A percentile compares a stretch with the other conserved stretches of the same genome.
Evolutionary conservation across 2,329 filamentous ascomycete species (phyloP).

Genomic region (Kalaharituber pfeilii): DNA sequence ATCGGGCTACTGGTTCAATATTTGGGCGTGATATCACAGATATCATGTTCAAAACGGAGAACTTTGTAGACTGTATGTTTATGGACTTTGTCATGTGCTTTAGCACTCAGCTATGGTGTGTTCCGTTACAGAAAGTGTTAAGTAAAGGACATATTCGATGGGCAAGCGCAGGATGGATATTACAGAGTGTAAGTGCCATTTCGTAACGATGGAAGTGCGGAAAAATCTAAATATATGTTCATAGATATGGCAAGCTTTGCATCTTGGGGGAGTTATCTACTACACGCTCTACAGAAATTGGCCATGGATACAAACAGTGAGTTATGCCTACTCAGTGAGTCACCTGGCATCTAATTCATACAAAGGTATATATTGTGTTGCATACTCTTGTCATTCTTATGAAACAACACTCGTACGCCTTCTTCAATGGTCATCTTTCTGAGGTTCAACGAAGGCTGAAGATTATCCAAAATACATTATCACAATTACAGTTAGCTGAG

Average conservation of each 20-base stretch:
- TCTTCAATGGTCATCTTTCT: constrained; percentile 60
- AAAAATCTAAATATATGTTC: background rate
- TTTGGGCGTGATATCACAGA: constrained; percentile 54
- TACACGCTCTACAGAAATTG: constrained; percentile 55
- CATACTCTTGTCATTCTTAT: constrained; percentile 61
- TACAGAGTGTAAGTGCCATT: constrained; percentile 42
- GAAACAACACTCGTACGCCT: constrained; percentile 68
- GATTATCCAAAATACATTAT: background rate
- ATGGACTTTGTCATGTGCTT: constrained; percentile 55
- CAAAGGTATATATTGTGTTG: constrained; percentile 45
- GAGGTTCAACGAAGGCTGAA: constrained; percentile 34
- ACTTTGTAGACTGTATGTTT: constrained; percentile 36
- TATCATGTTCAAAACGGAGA: constrained; percentile 39
- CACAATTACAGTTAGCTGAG: background rate
- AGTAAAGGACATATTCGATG: constrained; percentile 45
- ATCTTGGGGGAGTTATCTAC: constrained; percentile 43
- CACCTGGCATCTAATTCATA: background rate
- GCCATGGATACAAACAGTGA: constrained; percentile 66
- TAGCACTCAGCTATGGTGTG: constrained; percentile 45
- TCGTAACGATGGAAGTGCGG: background rate
- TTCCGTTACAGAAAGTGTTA: constrained; percentile 43
- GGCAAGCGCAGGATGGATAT: constrained; percentile 51
- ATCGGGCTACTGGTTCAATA: constrained; percentile 47
- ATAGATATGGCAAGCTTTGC: constrained; percentile 44
- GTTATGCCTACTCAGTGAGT: background rate